Evolutionary conservation across 345 rosid genomes (phyloP).

Genomic region (Cardiospermum halicacabum): DNA sequence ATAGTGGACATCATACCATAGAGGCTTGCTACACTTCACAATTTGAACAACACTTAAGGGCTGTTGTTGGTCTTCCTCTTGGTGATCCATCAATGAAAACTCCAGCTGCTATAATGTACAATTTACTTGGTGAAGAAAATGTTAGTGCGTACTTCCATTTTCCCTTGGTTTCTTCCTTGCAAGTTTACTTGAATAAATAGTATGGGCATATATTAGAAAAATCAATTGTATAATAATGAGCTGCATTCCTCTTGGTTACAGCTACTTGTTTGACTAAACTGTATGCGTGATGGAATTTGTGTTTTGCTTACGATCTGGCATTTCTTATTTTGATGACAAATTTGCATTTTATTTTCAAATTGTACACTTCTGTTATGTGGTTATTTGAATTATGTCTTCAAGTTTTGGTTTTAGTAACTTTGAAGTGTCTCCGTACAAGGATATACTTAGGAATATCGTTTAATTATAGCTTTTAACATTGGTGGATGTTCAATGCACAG

Average conservation of each 20-base stretch:
- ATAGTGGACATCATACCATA: constrained; percentile 97
- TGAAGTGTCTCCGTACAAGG: neutral
- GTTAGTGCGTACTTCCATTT: constrained; percentile 41
- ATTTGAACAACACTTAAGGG: constrained; percentile 87
- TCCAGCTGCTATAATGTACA: constrained; percentile 85
- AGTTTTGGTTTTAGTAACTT: neutral
- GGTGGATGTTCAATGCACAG: neutral
- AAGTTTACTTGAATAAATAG: neutral
- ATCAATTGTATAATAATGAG: neutral
- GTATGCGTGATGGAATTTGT: neutral
- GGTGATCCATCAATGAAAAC: constrained; percentile 98
- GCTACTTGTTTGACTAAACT: neutral
- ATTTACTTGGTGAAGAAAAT: constrained; percentile 89
- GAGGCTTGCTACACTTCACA: constrained; percentile 95
- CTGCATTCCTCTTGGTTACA: neutral
- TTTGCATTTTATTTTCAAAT: neutral
- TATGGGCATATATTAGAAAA: neutral
- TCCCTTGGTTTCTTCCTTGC: neutral
- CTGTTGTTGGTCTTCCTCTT: constrained; percentile 89
- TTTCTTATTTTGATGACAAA: neutral
- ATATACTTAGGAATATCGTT: neutral
- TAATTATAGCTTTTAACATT: constrained; percentile 3
- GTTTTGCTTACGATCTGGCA: neutral
- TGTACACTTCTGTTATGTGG: neutral
- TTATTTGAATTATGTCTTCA: neutral